Evolutionary conservation across 2,329 filamentous ascomycete species (phyloP), one percentile per base, ranked within the genome.

Genomic region (Microdochium bolleyi): DNA sequence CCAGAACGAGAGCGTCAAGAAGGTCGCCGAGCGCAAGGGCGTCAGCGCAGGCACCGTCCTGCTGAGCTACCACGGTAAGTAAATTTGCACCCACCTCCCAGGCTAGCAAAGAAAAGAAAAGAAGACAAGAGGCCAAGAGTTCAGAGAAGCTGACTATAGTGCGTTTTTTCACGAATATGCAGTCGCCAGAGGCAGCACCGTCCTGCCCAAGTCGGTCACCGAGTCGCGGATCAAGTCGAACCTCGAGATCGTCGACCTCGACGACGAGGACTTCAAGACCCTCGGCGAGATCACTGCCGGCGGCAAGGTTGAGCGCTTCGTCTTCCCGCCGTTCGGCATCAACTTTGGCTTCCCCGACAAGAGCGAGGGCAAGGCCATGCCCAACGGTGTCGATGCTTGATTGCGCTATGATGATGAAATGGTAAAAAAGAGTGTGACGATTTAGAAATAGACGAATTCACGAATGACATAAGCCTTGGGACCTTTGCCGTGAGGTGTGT

Each of bases 291-390:
- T 83, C 66, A 79, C 79, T 0, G 69, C 72, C 24, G 74, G 74
- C 55, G 73, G 75, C 48, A 77, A 81, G 69, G 63, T 81, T 54
- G 71, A 79, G 69, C 74, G 82, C 60, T 88, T 81, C 56, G 82
- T 88, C 32, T 87, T 84, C 66, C 85, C 85, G 58, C 79, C 83
- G 1, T 88, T 88, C 61, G 83, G 82, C 2, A 69, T 86, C 49
- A 75, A 85, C 61, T 85, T 89, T 65, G 85, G 85, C 2, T 88
- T 88, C 72, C 84, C 84, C n/a, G 85, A 88, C 64, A 85, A 85
- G 76, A 55, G 63, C 57, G 50, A 65, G 16, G 66, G 65, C 11
- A 57, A 51, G 60, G 58, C 51, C 25, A 48, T 62, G 56, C 59
- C 63, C 51, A 65, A 66, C 38, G 62, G 63, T 24, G 52, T 59